Percentiles rank a stretch among this genome's conserved stretches.
These are phyloP conservation scores for Colletotrichum camelliae DNA, from an alignment of 2,329 filamentous ascomycete genomes.

Conservation along the genomic window DNA sequence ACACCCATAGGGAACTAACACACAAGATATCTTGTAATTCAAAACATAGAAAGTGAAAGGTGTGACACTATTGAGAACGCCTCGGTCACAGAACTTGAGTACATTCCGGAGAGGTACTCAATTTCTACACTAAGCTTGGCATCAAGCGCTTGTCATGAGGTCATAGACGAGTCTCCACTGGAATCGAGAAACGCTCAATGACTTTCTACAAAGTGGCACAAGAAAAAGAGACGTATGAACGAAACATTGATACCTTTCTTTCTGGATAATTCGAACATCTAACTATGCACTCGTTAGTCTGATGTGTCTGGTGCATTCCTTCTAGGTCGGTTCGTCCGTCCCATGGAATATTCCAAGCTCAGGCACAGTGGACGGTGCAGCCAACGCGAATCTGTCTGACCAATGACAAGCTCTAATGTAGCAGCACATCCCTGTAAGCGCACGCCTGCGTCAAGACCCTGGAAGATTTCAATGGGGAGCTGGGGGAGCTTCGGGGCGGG, in stretches of 20 bases:
- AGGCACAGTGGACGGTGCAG: neutral
- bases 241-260: neutral
- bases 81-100: neutral
- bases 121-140: neutral
- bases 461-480: conserved; percentile 7
- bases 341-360: neutral
- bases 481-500: conserved; percentile 10
- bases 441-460: neutral
- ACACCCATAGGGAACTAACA: neutral
- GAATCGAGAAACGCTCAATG: neutral
- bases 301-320: neutral
- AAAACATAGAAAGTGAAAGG: neutral
- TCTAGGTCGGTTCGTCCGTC: neutral
- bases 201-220: neutral
- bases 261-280: neutral
- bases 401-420: conserved; percentile 6
- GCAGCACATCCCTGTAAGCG: neutral
- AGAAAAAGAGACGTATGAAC: neutral
- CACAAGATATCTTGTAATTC: neutral
- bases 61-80: neutral
- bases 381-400: neutral
- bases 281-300: neutral
- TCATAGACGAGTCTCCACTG: neutral
- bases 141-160: neutral
- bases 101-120: neutral